Percentiles rank a stretch among this genome's conserved stretches.
phyloP scores from a whole-genome alignment of 345 rosid species.

The Sonneratia alba region DNA sequence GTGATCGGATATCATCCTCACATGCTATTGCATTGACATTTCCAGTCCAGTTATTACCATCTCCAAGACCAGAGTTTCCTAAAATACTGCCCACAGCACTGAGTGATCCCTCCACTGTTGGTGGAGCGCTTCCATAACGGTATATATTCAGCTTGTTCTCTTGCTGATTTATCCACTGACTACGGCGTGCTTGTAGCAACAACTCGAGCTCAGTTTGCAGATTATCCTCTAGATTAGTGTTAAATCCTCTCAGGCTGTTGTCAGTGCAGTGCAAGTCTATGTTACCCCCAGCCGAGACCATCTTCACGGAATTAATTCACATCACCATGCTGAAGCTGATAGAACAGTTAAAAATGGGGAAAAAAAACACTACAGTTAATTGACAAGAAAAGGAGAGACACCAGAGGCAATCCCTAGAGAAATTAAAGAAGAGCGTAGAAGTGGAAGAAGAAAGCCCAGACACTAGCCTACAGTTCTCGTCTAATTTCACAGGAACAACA shows the following conservation, averaged over 20 bases:
- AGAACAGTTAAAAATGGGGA: neutral
- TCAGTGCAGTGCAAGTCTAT: conserved; percentile 41
- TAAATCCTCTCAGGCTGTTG: conserved; percentile 34
- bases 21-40: conserved; percentile 32
- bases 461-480: neutral
- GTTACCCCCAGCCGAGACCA: conserved; percentile 42
- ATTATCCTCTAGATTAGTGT: conserved; percentile 45
- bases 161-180: conserved; percentile 29
- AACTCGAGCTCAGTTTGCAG: conserved; percentile 60
- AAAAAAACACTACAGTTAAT: neutral
- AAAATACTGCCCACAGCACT: conserved; percentile 63
- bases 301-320: conserved; percentile 19
- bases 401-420: neutral
- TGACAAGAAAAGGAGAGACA: neutral
- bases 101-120: conserved; percentile 82
- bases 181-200: conserved; percentile 46
- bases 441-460: neutral
- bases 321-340: neutral
- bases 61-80: conserved; percentile 32
- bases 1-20: conserved; percentile 76
- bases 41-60: conserved; percentile 15
- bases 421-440: neutral
- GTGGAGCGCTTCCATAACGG: conserved; percentile 93
- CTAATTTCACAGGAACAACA: neutral
- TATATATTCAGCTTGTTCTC: conserved; percentile 32